Percentiles rank a stretch among this genome's conserved stretches.
phyloP scores from a whole-genome alignment of 495 filamentous ascomycete genomes.

The Aspergillus leporis region DNA sequence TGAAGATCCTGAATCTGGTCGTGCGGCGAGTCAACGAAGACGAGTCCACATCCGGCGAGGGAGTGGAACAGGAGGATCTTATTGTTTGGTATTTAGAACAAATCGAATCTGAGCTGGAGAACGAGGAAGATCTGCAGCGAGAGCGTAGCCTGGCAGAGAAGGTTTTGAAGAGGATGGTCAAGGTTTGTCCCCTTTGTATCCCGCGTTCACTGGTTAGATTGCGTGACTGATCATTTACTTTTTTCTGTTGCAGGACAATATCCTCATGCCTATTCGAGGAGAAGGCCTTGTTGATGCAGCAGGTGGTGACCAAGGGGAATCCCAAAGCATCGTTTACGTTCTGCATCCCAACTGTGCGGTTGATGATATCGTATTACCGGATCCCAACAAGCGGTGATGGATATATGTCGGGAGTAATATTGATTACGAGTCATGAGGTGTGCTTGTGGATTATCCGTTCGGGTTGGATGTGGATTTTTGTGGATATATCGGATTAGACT shows the following conservation, averaged over 20 bases:
- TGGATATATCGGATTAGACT: conserved; percentile 13
- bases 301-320: conserved; percentile 47
- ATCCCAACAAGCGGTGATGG: conserved; percentile 5
- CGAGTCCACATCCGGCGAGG: conserved; percentile 69
- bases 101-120: conserved; percentile 79
- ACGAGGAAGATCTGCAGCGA: conserved; percentile 72
- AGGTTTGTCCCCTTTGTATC: conserved; percentile 58
- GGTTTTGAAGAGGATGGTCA: conserved; percentile 94
- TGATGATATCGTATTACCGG: conserved; percentile 51
- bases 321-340: conserved; percentile 73
- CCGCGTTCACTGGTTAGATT: not conserved
- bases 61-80: conserved; percentile 84
- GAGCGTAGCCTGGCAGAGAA: conserved; percentile 80
- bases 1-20: conserved; percentile 80
- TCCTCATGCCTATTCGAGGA: conserved; percentile 88
- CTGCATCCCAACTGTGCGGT: conserved; percentile 92
- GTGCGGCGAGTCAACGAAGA: conserved; percentile 81
- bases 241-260: conserved; percentile 66
- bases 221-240: conserved; percentile 14
- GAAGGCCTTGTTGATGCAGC: conserved; percentile 68
- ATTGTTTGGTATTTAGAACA: conserved; percentile 93
- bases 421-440: conserved; percentile 20
- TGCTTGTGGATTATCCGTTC: conserved; percentile 10
- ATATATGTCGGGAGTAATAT: conserved; percentile 2
- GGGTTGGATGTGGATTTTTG: conserved; percentile 11